Conservation (phyloP, 2,329 filamentous ascomycete species). For the Cercospora sesami region DNA sequence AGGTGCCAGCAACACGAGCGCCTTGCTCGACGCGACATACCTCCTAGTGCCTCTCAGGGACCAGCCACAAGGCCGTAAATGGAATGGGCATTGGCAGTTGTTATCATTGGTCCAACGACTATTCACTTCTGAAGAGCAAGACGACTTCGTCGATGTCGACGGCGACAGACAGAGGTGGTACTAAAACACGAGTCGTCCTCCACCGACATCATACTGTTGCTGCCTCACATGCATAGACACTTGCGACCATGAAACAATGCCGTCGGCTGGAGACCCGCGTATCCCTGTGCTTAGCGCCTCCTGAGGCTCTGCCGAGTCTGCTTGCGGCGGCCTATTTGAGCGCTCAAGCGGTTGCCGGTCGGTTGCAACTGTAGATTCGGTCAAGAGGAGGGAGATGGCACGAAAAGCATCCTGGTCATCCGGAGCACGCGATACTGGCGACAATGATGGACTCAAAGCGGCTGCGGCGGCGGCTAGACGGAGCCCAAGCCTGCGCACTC, state of each 20-base stretch:
- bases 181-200: not conserved
- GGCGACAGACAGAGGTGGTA: not conserved
- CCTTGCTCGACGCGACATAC: not conserved
- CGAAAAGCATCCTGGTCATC: not conserved
- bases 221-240: constrained; percentile 3
- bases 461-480: not conserved
- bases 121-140: not conserved
- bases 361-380: not conserved
- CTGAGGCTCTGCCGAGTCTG: constrained; percentile 1
- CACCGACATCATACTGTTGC: not conserved
- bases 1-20: not conserved
- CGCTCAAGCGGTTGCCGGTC: not conserved
- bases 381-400: not conserved
- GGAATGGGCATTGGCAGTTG: not conserved
- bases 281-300: constrained; percentile 1
- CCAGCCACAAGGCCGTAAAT: not conserved
- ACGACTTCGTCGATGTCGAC: not conserved
- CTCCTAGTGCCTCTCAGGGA: not conserved
- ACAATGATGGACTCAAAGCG: not conserved
- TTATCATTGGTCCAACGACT: not conserved
- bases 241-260: constrained; percentile 4
- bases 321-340: not conserved
- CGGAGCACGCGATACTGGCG: not conserved
- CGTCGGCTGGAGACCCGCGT: not conserved
- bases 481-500: not conserved